Percentiles rank a stretch among this genome's conserved stretches.
Evolutionary conservation across 495 filamentous ascomycete genomes (phyloP).

Genomic region (Talaromyces borbonicus): DNA sequence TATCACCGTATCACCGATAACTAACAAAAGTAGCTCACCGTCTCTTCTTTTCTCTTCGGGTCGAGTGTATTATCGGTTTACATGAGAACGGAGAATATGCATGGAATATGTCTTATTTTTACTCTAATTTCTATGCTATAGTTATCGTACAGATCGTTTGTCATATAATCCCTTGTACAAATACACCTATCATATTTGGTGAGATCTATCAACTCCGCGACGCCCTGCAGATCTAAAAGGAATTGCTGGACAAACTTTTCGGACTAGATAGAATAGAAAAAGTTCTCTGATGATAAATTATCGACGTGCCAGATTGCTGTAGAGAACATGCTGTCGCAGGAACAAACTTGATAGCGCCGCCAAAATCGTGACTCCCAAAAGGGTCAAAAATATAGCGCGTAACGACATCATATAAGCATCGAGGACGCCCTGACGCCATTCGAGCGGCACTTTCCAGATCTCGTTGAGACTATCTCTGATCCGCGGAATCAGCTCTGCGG

Average conservation of each 20-base stretch:
- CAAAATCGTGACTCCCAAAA: conserved; percentile 50
- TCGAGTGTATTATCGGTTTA: no score
- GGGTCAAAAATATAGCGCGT: conserved; percentile 61
- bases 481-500: conserved; percentile 54
- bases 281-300: no score
- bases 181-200: no score
- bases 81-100: no score
- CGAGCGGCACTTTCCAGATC: conserved; percentile 55
- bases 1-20: background rate
- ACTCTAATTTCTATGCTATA: no score
- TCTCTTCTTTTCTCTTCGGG: background rate
- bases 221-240: no score
- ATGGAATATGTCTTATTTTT: no score
- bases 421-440: conserved; percentile 61
- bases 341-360: conserved; percentile 50
- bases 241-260: no score
- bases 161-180: no score
- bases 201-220: no score
- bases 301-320: conserved; percentile 56
- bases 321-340: conserved; percentile 72
- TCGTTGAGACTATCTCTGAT: conserved; percentile 70
- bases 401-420: conserved; percentile 69
- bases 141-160: no score
- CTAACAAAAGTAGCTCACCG: background rate
- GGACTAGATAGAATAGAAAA: no score